A percentile compares a stretch with the other conserved stretches of the same genome.
Conservation (phyloP, 83 land plant species). For the Thuja plicata region DNA sequence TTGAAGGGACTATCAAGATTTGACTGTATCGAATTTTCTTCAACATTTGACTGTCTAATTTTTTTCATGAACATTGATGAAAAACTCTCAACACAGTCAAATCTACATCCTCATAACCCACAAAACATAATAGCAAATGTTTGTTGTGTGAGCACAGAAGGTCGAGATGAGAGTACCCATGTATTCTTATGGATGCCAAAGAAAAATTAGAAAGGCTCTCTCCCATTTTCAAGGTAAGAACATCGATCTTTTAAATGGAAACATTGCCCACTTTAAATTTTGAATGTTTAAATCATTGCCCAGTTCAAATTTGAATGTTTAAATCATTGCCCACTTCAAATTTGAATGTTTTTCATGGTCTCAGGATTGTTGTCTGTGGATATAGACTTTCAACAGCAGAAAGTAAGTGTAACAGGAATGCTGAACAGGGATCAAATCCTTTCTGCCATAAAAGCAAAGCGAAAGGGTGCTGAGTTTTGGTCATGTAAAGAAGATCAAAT, state of each 20-base stretch:
- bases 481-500: background rate
- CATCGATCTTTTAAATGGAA: no score
- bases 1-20: no score
- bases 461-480: constrained; percentile 49
- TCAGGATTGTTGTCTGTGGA: constrained; percentile 50
- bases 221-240: constrained; percentile 44
- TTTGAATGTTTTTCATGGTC: background rate
- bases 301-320: no score
- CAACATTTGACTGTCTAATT: no score
- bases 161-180: constrained; percentile 62
- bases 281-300: no score
- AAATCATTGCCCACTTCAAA: no score
- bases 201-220: constrained; percentile 50
- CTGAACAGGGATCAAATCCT: constrained; percentile 41
- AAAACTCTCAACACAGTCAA: no score
- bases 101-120: no score
- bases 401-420: constrained; percentile 57
- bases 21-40: no score
- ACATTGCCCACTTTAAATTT: no score
- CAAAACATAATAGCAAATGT: background rate
- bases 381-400: constrained; percentile 46
- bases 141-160: background rate
- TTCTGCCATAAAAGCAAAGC: constrained; percentile 35
- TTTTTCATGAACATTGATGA: no score
- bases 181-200: constrained; percentile 53